Base-by-base conservation (phyloP, 179 eudicot genomes). In the Dionaea muscipula region DNA sequence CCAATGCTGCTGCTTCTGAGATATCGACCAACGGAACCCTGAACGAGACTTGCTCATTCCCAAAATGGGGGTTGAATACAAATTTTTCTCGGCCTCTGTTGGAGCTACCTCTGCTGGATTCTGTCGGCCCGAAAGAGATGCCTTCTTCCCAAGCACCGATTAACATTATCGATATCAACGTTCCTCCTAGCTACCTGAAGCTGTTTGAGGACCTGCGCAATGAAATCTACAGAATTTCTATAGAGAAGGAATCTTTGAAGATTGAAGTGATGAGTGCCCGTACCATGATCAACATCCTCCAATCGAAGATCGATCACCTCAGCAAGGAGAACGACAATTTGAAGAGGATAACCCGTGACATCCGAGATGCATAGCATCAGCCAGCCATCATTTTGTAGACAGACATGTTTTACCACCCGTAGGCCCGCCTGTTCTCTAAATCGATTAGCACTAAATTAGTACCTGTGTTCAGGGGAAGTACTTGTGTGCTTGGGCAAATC, bases 221-320 rank as follows among this genome's bases (percentile, higher is more conserved):
- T 25, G 95, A 84, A 74, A 86, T 91, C 33, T 78, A 86, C 35
- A 77, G 77, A 61, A 86, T 90, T 44, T 91, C 95, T 12, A 84
- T 86, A 72, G 98, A 91, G 74, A 77, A 78, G 73, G 98, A 91
- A 73, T 78, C 95, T 3, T 60, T 91, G 64, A 91, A 91, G 83
- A 86, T 91, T 20, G 98, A 91, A 61, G 78, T 86, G 69, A 91
- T 91, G 98, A 80, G 98, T 52, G 87, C 98, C 13, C 79, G 88
- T 72, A 94, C 98, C 11, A 84, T 91, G 98, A 91, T 91, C 66
- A 84, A 84, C 71, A 70, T 87, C 50, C 95, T 91, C 36, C 95
- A 91, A 64, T 74, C 98, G 2, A 83, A 82, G 39, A 59, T 86
- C 25, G 95, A 91, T 40, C 77, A 72, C 43, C 68, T 80, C 44